Base-by-base conservation (phyloP, 495 filamentous ascomycete species). In the Filosporella fistucella region DNA sequence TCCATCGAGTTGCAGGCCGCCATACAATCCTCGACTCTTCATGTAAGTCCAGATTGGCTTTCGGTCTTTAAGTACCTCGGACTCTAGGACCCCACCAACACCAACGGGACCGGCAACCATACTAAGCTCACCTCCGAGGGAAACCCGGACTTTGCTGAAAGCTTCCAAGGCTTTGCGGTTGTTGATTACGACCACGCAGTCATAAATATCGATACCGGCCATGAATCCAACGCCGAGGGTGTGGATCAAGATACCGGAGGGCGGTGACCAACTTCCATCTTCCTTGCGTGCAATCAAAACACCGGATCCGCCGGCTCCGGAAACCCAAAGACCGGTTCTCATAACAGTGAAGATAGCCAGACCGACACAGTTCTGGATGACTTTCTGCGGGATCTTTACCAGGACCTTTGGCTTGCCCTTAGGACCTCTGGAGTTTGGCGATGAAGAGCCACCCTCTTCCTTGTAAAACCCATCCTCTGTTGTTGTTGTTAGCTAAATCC, bases 321-420 rank as follows among this genome's bases (percentile, higher is more conserved):
- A 84, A 7, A 89, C 65, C 75, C 86, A 89, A 23, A 91, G 74
- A 23, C 87, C 87, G 0, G 85, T 83, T 37, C 87, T 82, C 76
- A 89, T 87, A 14, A 84, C 86, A 0, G 86, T 90, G 68, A 91
- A 91, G 60, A 91, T 88, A 30, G 84, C 85, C 1, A 91, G 67
- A 16, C 85, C 87, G 58, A 88, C 85, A 13, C 85, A 85, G 39
- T 78, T 75, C 47, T 77, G 67, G 28, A 91, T 82, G n/a, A 90
- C 85, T 56, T 84, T 66, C 26, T 77, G 60, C 0, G 87, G 87
- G 34, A 91, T 89, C 58, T 85, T 87, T 57, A 88, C 78, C 22
- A 89, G 57, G 5, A 85, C 78, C 44, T 71, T 75, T 48, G 82
- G 81, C 59, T 83, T 85, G 54, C 71, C 70, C 40, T 76, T 77